phyloP scores from a whole-genome alignment of 768 basidiomycete species.

The Trametes cingulata region DNA sequence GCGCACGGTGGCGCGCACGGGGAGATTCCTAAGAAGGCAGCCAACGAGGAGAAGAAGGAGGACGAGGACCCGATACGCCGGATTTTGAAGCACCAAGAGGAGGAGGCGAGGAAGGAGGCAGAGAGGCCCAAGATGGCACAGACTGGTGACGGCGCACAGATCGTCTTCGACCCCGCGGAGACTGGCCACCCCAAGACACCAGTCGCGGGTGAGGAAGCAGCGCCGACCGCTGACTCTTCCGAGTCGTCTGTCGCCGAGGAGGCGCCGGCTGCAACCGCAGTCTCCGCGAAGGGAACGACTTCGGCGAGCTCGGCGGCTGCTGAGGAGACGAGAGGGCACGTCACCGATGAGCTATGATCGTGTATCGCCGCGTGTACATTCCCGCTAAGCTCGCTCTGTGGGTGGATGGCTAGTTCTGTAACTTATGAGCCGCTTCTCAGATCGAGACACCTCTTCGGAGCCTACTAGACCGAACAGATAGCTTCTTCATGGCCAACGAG shows the following conservation, averaged over 20 bases:
- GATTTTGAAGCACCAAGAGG: constrained; percentile 29
- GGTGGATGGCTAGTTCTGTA: constrained; percentile 7
- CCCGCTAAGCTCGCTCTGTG: constrained; percentile 12
- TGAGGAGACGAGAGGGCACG: constrained; percentile 6
- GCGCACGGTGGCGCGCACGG: constrained; percentile 35
- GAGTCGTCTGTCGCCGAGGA: neutral
- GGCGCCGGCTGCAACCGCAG: neutral
- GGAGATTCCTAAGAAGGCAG: constrained; percentile 32
- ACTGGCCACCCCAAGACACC: constrained; percentile 28
- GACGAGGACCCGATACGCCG: constrained; percentile 31
- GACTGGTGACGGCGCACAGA: constrained; percentile 29
- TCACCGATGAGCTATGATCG: constrained; percentile 14
- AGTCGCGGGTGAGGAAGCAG: constrained; percentile 15
- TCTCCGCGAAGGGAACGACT: neutral
- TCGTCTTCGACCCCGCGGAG: constrained; percentile 21
- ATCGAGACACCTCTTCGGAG: neutral
- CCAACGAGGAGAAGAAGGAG: constrained; percentile 22
- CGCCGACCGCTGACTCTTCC: constrained; percentile 6
- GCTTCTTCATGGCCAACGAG: neutral
- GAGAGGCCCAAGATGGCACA: constrained; percentile 24
- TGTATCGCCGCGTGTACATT: neutral
- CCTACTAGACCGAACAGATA: neutral
- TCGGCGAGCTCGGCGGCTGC: neutral
- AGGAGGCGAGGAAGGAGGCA: constrained; percentile 26
- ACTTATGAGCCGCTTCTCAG: constrained; percentile 1